Base-by-base conservation (phyloP, 768 basidiomycete genomes). In the Mrakia frigida region DNA sequence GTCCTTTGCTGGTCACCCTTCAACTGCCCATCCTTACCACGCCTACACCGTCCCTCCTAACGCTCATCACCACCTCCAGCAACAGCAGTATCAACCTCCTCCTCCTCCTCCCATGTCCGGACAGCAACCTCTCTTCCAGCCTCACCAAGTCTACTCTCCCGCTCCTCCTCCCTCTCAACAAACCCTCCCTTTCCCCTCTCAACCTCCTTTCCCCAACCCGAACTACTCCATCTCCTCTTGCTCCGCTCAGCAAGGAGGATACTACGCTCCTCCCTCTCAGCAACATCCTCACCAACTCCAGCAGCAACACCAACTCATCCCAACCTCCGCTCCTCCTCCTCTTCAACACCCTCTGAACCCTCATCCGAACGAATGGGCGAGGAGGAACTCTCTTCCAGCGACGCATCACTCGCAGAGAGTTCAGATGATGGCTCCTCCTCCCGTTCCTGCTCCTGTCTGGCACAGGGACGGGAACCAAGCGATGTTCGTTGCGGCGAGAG, bases 341-440 rank as follows among this genome's bases (percentile, higher is more conserved):
- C 28, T 35, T 33, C 61, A 18, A 5, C 61, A 21, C 31, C 61
- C 31, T 31, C 61, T 37, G 10, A 63, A 33, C 31, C 14, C 61
- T 37, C 61, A 63, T 14, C 21, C 61, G 61, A 63, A 33, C 31
- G 61, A 63, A n/a, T 63, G 61, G 61, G 14, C 31, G 33, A 63
- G 61, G 61, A 63, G 61, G 35, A 63, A 63, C 61, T 63, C 69
- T 39, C 39, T 70, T 6, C 69, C 69, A 9, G 16, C 69, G 69
- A 33, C 28, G 7, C 69, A 25, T 28, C 69, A 43, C 50, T 28
- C 50, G 4, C 69, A 43, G 35, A 23, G 69, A 43, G 39, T 43
- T n/a, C 69, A 43, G 41, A 70, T 52, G 69, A 70, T 70, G 69
- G 37, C 39, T 52, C 50, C 39, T 18, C 69, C 50, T n/a, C 50